Base-by-base conservation (phyloP, 148 eudicot genomes). In the Rhododendron griersonianum region DNA sequence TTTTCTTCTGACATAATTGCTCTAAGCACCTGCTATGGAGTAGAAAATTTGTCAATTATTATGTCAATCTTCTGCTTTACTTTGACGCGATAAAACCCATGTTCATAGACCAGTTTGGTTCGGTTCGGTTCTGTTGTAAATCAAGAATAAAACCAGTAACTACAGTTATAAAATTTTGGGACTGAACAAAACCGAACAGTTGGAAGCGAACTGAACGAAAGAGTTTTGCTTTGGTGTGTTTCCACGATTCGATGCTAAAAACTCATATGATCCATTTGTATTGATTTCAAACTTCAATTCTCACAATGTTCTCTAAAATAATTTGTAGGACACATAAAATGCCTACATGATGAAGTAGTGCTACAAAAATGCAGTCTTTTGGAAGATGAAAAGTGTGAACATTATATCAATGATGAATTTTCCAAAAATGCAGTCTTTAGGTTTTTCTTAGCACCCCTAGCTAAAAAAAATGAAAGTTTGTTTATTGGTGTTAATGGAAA, bases 1-100 rank as follows among this genome's bases (percentile, higher is more conserved):
- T 86, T 91, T 71, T 93, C 95, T 83, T 91, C 90, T 35, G 90
- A 91, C 89, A 86, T 92, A 65, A 95, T 93, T 71, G 90, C 94
- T 86, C 84, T 88, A 45, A 97, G 93, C 25, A 97, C 90, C 99
- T 97, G 93, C 87, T 86, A 81, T 47, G 82, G 63, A 85, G 25
- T 77, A 14, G 74, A 65, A 19, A 45, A 19, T 7, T 71, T 67
- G 44, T 21, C n/a, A 19, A 9, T 28, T 65, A 65, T 35, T 45
- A 77, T 47, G 65, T 33, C 79, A 10, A 67, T 19, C 23, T 37
- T 75, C 79, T 35, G 47, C 79, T 75, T 37, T 75, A 75, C 4
- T 75, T 39, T 18, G 47, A 37, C 44, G 18, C 10, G 1, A 19
- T 55, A 71, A 23, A 45, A 63, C 7, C 25, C 13, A 67, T 35